Evolutionary conservation across 1,139 yeast species (phyloP).

Genomic region (Schwanniomyces etchellsii): DNA sequence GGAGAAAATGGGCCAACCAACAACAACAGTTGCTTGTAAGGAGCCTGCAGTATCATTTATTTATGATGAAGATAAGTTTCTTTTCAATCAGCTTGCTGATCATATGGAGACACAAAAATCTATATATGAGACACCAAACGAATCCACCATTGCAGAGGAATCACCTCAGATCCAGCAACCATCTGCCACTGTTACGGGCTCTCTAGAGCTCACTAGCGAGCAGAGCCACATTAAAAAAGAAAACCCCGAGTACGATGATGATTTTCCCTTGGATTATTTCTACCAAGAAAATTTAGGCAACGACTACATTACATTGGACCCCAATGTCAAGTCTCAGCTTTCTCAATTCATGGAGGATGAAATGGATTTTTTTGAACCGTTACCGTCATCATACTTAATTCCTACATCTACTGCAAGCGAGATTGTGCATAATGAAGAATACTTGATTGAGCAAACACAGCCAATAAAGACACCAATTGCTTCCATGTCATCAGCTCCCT

Average conservation of each 20-base stretch:
- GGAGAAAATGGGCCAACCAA: constrained; percentile 50
- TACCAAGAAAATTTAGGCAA: constrained; percentile 15
- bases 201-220: not conserved
- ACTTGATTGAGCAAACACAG: constrained; percentile 44
- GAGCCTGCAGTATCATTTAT: constrained; percentile 64
- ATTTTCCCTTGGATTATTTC: constrained; percentile 66
- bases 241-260: constrained; percentile 42
- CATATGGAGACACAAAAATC: constrained; percentile 36
- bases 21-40: constrained; percentile 54
- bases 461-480: constrained; percentile 26
- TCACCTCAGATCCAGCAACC: not conserved
- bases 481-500: constrained; percentile 12
- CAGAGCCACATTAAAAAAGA: constrained; percentile 13
- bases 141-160: constrained; percentile 3
- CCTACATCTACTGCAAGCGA: constrained; percentile 18
- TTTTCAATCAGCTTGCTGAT: constrained; percentile 43
- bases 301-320: constrained; percentile 32
- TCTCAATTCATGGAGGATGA: constrained; percentile 16
- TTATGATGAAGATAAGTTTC: constrained; percentile 43
- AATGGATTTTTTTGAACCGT: constrained; percentile 14
- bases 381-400: constrained; percentile 16
- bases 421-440: constrained; percentile 36
- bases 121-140: constrained; percentile 8
- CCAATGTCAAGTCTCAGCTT: constrained; percentile 19
- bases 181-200: not conserved